These are phyloP conservation scores for Apiotrichum veenhuisii DNA, from an alignment of 1,284 basidiomycete species.

Conservation along the genomic window DNA sequence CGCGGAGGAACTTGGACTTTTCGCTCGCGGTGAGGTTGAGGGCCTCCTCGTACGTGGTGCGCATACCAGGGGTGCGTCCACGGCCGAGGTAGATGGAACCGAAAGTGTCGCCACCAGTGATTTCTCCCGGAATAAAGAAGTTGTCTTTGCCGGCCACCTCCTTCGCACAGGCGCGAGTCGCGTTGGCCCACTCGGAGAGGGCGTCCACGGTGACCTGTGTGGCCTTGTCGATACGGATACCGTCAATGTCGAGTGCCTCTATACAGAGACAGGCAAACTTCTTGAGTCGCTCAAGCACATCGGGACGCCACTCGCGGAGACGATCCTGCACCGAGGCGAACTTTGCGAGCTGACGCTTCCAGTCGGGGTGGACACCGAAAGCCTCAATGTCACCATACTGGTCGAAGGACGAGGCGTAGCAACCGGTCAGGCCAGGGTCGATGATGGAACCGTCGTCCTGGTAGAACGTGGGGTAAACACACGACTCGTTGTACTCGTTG, in stretches of 20 bases:
- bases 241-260: slow-evolving; percentile 79
- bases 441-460: slow-evolving; percentile 65
- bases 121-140: slow-evolving; percentile 84
- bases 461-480: slow-evolving; percentile 73
- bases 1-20: slow-evolving; percentile 72
- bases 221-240: slow-evolving; percentile 88
- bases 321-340: slow-evolving; percentile 92
- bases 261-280: slow-evolving; percentile 78
- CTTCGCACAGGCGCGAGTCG: slow-evolving; percentile 68
- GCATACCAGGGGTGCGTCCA: slow-evolving; percentile 68
- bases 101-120: slow-evolving; percentile 89
- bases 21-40: slow-evolving; percentile 57
- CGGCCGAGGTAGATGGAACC: slow-evolving; percentile 81
- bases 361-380: slow-evolving; percentile 76
- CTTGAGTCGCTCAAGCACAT: slow-evolving; percentile 69
- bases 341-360: slow-evolving; percentile 85
- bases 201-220: slow-evolving; percentile 83
- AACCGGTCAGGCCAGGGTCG: slow-evolving; percentile 61
- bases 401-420: slow-evolving; percentile 77
- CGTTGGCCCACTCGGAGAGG: slow-evolving; percentile 67
- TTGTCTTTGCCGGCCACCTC: slow-evolving; percentile 71
- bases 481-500: slow-evolving; percentile 63
- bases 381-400: slow-evolving; percentile 93
- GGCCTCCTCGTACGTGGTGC: slow-evolving; percentile 61
- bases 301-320: slow-evolving; percentile 78